A percentile compares a stretch with the other conserved stretches of the same genome.
These are phyloP conservation scores for Kalaharituber pfeilii DNA, from an alignment of 2,329 filamentous ascomycete genomes.

Conservation along the genomic window DNA sequence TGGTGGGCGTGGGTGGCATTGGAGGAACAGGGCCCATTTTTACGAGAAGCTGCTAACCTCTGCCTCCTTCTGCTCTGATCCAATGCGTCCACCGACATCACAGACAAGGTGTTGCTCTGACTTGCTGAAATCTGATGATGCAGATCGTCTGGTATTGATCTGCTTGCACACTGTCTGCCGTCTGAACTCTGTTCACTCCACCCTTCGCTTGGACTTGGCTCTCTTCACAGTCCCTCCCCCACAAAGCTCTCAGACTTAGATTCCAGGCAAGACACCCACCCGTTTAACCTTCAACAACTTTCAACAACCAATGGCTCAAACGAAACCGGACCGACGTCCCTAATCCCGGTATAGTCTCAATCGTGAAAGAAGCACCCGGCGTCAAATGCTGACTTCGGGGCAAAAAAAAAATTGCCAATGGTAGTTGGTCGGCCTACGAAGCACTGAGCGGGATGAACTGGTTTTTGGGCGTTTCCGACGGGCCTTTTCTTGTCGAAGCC, in stretches of 20 bases:
- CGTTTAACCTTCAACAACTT: not conserved
- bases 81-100: not conserved
- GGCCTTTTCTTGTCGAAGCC: not conserved
- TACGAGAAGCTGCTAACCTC: not conserved
- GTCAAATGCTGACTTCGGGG: not conserved
- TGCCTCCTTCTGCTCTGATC: slow-evolving; percentile 1
- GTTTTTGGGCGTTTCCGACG: not conserved
- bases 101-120: not conserved
- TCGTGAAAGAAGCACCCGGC: not conserved
- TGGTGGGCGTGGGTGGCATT: not conserved
- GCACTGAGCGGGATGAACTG: not conserved
- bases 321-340: no score
- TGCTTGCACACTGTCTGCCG: not conserved
- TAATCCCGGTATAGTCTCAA: not conserved
- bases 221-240: not conserved
- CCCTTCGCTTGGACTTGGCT: not conserved
- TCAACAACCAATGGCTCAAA: not conserved
- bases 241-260: not conserved
- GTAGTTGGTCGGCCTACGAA: not conserved
- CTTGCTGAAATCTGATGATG: not conserved
- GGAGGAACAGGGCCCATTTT: not conserved
- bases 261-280: not conserved
- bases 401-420: not conserved
- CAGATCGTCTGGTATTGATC: not conserved
- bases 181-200: no score